Conservation (phyloP, 2,329 filamentous ascomycete genomes). For the Beauveria sp. region DNA sequence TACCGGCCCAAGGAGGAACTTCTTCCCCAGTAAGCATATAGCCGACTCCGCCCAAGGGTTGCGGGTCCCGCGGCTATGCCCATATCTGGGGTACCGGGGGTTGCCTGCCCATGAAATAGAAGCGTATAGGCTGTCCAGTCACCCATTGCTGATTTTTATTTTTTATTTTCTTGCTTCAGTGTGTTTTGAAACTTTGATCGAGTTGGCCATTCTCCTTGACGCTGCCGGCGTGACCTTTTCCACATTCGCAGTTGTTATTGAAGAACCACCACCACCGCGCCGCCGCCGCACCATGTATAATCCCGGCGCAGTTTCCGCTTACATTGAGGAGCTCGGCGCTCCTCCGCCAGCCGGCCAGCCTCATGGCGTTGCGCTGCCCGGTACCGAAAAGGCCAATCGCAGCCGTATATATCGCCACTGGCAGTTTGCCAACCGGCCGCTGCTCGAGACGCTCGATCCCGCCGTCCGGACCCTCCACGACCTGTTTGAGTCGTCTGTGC, state of each 20-base stretch:
- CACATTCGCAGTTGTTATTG: background rate
- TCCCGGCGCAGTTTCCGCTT: background rate
- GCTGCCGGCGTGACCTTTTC: background rate
- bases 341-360: slow-evolving; percentile 67
- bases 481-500: slow-evolving; percentile 59
- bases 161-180: background rate
- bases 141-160: background rate
- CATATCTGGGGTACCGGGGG: too few species aligned
- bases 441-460: slow-evolving; percentile 62
- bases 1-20: background rate
- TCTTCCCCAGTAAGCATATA: background rate
- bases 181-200: background rate
- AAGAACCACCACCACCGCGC: background rate
- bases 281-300: too few species aligned
- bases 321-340: slow-evolving; percentile 37
- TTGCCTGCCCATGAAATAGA: background rate
- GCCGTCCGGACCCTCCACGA: slow-evolving; percentile 62
- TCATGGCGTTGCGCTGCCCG: slow-evolving; percentile 71
- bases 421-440: slow-evolving; percentile 61
- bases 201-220: background rate
- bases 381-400: slow-evolving; percentile 67
- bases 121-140: background rate
- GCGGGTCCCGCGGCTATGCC: background rate
- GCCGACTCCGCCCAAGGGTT: background rate
- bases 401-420: slow-evolving; percentile 77